Percentiles rank a stretch among this genome's conserved stretches.
phyloP scores from a whole-genome alignment of 495 filamentous ascomycete genomes.

The Glutinoglossum americanum region DNA sequence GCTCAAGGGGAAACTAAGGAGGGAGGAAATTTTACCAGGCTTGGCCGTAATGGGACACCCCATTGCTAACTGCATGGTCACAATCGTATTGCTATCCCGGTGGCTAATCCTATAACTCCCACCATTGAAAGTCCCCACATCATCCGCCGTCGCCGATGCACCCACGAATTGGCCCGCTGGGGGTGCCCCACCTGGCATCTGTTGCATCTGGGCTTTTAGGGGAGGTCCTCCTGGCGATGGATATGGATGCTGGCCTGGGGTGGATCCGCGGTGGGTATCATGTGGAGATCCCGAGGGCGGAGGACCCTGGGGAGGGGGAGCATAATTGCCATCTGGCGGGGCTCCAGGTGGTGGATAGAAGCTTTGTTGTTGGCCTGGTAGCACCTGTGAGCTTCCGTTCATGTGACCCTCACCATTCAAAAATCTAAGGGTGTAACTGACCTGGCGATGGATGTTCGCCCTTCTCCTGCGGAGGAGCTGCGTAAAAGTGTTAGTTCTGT shows the following conservation, averaged over 20 bases:
- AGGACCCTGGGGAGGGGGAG: not conserved
- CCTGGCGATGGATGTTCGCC: not conserved
- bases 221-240: not conserved
- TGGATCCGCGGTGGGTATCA: not conserved
- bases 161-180: conserved; percentile 34
- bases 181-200: conserved; percentile 25
- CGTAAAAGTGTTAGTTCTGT: too few species aligned
- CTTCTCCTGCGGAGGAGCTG: conserved; percentile 7
- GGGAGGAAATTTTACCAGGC: too few species aligned
- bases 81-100: conserved; percentile 68
- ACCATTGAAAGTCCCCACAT: conserved; percentile 86
- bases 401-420: not conserved
- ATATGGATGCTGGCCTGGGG: conserved; percentile 1
- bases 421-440: not conserved
- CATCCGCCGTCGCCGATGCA: conserved; percentile 41
- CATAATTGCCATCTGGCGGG: not conserved
- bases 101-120: conserved; percentile 87
- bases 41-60: conserved; percentile 67
- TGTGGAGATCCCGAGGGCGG: not conserved
- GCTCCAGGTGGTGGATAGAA: not conserved
- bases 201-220: not conserved
- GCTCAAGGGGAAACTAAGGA: too few species aligned
- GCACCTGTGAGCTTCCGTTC: not conserved
- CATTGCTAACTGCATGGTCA: conserved; percentile 77
- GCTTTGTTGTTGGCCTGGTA: not conserved